Evolutionary conservation across 768 basidiomycete genomes (phyloP).

Genomic region (Mrakia gelida): DNA sequence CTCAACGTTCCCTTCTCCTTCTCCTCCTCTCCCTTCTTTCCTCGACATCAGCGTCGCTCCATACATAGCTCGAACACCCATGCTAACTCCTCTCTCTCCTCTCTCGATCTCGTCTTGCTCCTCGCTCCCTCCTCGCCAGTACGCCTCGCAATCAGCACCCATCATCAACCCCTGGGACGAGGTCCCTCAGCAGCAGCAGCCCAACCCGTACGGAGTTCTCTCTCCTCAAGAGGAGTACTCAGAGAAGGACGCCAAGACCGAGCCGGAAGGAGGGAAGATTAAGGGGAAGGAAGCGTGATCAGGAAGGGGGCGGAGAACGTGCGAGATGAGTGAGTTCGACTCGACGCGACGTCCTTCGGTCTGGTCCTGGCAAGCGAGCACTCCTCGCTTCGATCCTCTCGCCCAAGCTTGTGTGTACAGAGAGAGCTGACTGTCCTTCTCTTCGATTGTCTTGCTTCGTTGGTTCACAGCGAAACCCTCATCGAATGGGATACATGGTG

Average conservation of each 20-base stretch:
- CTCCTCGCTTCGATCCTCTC: no score
- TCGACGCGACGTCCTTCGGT: no score
- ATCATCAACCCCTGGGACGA: conserved; percentile 24
- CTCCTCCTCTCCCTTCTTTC: not conserved
- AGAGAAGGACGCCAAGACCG: not conserved
- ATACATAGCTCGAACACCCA: not conserved
- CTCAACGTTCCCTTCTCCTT: not conserved
- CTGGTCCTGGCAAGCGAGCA: no score
- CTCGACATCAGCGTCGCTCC: no score
- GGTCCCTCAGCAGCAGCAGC: conserved; percentile 18
- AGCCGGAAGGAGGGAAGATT: conserved; percentile 65
- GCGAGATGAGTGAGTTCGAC: conserved; percentile 71
- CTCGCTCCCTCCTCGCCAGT: not conserved
- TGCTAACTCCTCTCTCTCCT: not conserved
- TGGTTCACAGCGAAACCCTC: conserved; percentile 60
- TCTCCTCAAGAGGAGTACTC: not conserved
- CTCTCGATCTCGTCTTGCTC: not conserved
- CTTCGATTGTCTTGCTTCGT: no score
- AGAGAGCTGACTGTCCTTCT: no score
- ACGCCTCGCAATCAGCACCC: conserved; percentile 4
- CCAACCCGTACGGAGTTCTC: not conserved
- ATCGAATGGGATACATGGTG: conserved; percentile 99
- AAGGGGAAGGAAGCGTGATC: conserved; percentile 84
- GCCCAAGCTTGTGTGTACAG: no score
- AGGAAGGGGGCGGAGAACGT: conserved; percentile 93